Base-by-base conservation (phyloP, 305 asterid genomes). In the Fraxinus velutina region DNA sequence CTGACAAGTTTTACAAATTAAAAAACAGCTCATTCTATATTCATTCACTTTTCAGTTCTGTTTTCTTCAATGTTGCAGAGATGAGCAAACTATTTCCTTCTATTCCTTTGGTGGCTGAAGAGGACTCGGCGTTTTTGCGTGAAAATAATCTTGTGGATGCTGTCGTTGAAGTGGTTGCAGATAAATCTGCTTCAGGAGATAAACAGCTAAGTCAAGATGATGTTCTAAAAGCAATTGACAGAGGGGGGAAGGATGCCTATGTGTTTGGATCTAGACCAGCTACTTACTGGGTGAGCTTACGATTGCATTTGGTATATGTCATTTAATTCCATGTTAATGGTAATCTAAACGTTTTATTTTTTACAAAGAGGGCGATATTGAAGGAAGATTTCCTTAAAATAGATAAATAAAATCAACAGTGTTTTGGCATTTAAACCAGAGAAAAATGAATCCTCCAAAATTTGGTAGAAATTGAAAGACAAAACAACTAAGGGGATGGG, bases 101-200 rank as follows among this genome's bases (percentile, higher is more conserved):
- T n/a, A 95, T 92, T 76, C 98, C 99, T 32, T 79, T 95, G 91
- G 97, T 95, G 75, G 99, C 99, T 5, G 98, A 95, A 88, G 99
- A 95, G 90, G 99, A 95, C 83, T 95, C 98, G 0, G 89, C 91
- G 22, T 95, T 90, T 64, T 85, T 95, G 81, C 92, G 92, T 79
- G 87, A 91, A 75, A 95, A 92, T 85, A 91, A 93, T 91, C 91
- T 95, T 33, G 96, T 78, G 8, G 87, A 81, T 83, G 92, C 94
- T 81, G 97, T 95, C 79, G 84, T 88, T 77, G 87, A 86, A 77
- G 94, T 87, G 72, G 96, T 93, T 22, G 78, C 81, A 68, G 90
- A 84, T 80, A 91, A 86, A 81, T 83, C 91, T 39, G 86, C 86
- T 66, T 75, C 76, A 13, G 84, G 85, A 78, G 90, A 88, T 85